A percentile compares a stretch with the other conserved stretches of the same genome.
Evolutionary conservation across 441 rosid species (phyloP).

Genomic region (Gossypium lobatum): DNA sequence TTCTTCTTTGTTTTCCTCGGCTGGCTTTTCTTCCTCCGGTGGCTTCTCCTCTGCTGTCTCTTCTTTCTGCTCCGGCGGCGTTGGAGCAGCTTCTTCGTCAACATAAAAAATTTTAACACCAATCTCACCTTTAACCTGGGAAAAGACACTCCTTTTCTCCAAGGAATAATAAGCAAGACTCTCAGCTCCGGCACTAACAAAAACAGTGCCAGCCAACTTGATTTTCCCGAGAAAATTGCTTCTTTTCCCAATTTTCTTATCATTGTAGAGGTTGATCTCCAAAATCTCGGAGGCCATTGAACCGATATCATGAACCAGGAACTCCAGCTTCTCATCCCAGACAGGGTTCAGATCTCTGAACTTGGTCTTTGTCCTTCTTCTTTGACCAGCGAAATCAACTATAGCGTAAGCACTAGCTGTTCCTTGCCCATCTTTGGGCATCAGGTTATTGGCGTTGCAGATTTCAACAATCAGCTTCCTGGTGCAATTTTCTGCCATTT

Average conservation of each 20-base stretch:
- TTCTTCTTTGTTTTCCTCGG: slow-evolving; percentile 39
- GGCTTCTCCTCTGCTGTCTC: slow-evolving; percentile 32
- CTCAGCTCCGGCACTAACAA: slow-evolving; percentile 55
- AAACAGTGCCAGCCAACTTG: slow-evolving; percentile 49
- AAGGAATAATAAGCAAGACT: slow-evolving; percentile 63
- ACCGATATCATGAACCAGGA: slow-evolving; percentile 50
- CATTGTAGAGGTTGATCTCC: slow-evolving; percentile 73
- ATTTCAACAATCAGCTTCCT: slow-evolving; percentile 69
- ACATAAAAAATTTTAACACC: slow-evolving; percentile 57
- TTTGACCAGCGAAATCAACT: slow-evolving; percentile 71
- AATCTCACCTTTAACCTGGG: slow-evolving; percentile 73
- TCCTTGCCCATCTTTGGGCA: slow-evolving; percentile 92
- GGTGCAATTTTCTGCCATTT: slow-evolving; percentile 46
- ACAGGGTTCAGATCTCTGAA: slow-evolving; percentile 77
- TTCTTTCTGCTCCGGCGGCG: slow-evolving; percentile 25
- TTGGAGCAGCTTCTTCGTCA: slow-evolving; percentile 52
- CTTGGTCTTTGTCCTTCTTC: slow-evolving; percentile 70
- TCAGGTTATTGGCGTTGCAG: slow-evolving; percentile 62
- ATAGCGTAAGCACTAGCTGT: slow-evolving; percentile 76
- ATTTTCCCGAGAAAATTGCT: slow-evolving; percentile 70
- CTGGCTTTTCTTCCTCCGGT: slow-evolving; percentile 26
- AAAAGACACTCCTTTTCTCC: slow-evolving; percentile 80
- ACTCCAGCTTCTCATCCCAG: slow-evolving; percentile 81
- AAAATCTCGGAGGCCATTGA: slow-evolving; percentile 53
- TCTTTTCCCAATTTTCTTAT: slow-evolving; percentile 56